Conservation (phyloP, 2,329 filamentous ascomycete species). For the Kalmusia sp. region DNA sequence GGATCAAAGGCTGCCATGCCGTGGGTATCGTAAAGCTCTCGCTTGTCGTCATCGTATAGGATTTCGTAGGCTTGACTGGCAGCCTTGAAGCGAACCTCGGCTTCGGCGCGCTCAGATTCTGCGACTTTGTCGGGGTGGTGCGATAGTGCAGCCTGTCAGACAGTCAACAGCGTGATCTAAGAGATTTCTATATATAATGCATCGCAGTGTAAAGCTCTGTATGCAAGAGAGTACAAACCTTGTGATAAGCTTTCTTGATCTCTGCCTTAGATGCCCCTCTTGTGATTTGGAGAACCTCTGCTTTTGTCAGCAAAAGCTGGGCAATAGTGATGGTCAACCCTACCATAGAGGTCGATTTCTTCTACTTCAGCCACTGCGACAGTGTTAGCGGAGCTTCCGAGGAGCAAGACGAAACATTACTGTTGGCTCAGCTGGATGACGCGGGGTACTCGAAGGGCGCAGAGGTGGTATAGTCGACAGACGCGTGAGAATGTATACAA, state of each 20-base stretch:
- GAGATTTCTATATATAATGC: slow-evolving; percentile 8
- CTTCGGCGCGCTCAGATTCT: slow-evolving; percentile 81
- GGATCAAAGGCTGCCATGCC: slow-evolving; percentile 96
- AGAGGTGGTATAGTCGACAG: background rate
- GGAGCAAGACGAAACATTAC: background rate
- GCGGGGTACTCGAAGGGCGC: background rate
- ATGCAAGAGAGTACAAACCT: slow-evolving; percentile 63
- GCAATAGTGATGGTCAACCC: background rate
- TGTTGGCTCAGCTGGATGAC: background rate
- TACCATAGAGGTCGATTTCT: slow-evolving; percentile 67
- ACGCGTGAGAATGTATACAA: background rate
- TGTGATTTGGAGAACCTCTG: slow-evolving; percentile 81
- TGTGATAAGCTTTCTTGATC: slow-evolving; percentile 96
- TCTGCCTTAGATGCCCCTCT: slow-evolving; percentile 76
- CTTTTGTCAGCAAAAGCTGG: slow-evolving; percentile 33
- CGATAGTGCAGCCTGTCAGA: slow-evolving; percentile 75
- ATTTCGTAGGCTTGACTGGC: slow-evolving; percentile 97
- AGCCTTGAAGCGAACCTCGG: slow-evolving; percentile 91
- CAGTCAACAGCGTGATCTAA: slow-evolving; percentile 8
- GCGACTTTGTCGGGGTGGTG: slow-evolving; percentile 96
- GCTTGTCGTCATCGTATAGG: slow-evolving; percentile 92
- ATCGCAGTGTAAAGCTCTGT: background rate
- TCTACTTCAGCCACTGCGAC: slow-evolving; percentile 46
- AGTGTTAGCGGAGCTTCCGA: slow-evolving; percentile 2
- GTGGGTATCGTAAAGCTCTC: slow-evolving; percentile 88